These are phyloP conservation scores for Capsaspora owczarzaki DNA, from an alignment of 78 protist genomes.

Conservation along the genomic window DNA sequence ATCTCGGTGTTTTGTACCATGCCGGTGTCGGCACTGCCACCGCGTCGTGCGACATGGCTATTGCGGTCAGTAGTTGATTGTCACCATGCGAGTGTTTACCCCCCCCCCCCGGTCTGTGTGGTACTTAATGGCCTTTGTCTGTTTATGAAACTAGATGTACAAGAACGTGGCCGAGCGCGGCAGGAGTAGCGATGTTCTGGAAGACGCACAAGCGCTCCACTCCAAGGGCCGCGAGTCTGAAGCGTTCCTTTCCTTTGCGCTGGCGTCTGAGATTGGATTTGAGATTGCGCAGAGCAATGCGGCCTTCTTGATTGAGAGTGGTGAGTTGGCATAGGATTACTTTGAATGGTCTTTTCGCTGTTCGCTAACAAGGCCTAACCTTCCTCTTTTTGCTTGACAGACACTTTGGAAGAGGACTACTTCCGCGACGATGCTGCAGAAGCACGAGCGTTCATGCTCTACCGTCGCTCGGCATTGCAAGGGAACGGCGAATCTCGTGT, in stretches of 20 bases:
- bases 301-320: constrained; percentile 27
- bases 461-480: too few relatives aligned
- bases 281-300: constrained; percentile 48
- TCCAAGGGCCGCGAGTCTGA: neutral
- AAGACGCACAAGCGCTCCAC: neutral
- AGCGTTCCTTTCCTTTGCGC: constrained; percentile 14
- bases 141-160: too few relatives aligned
- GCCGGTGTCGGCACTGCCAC: neutral
- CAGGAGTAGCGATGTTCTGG: neutral
- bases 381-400: too few relatives aligned
- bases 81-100: too few relatives aligned
- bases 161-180: constrained; percentile 40
- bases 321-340: too few relatives aligned
- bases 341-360: too few relatives aligned
- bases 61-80: neutral
- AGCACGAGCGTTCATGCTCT: too few relatives aligned
- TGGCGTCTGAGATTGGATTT: constrained; percentile 28
- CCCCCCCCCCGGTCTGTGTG: too few relatives aligned
- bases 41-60: constrained; percentile 25
- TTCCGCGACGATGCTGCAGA: too few relatives aligned
- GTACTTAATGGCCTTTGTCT: too few relatives aligned
- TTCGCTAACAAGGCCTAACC: too few relatives aligned
- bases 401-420: too few relatives aligned
- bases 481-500: constrained; percentile 20
- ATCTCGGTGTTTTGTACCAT: constrained; percentile 15